Percentiles rank a stretch among this genome's conserved stretches.
Evolutionary conservation across 1,284 basidiomycete species (phyloP).

Genomic region (Irpex lacteus): DNA sequence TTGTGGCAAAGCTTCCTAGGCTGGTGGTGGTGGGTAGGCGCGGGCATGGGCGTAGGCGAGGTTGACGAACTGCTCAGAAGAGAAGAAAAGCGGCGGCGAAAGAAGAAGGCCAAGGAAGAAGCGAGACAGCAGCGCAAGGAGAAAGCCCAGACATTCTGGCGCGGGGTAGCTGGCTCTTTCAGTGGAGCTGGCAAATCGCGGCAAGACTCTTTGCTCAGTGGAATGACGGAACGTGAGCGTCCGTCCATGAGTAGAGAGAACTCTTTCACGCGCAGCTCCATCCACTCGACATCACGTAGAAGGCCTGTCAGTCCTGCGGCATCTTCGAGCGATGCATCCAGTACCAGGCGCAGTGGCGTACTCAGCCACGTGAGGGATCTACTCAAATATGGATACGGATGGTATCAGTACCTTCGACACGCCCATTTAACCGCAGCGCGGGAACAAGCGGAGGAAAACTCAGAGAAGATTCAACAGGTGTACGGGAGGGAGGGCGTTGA

Average conservation of each 20-base stretch:
- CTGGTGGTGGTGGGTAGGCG: conserved; percentile 99
- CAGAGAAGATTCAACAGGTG: conserved; percentile 57
- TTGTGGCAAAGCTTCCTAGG: conserved; percentile 92
- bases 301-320: conserved; percentile 3
- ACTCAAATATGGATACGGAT: conserved; percentile 40
- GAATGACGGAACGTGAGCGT: conserved; percentile 6
- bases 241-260: not conserved
- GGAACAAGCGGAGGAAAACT: conserved; percentile 61
- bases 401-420: conserved; percentile 56
- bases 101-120: conserved; percentile 38
- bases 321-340: not conserved
- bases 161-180: conserved; percentile 44
- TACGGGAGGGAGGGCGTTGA: conserved; percentile 40
- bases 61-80: conserved; percentile 57
- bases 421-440: conserved; percentile 68
- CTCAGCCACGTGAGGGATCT: conserved; percentile 15
- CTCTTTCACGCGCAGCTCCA: not conserved
- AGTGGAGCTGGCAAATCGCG: conserved; percentile 16
- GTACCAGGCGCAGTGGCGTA: conserved; percentile 4
- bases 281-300: not conserved
- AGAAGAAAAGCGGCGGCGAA: conserved; percentile 56
- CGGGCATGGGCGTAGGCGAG: conserved; percentile 71
- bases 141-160: conserved; percentile 50
- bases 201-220: conserved; percentile 2
- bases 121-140: conserved; percentile 41